Evolutionary conservation across 352 stramenopile genomes (phyloP).

Genomic region (Globisporangium polare): DNA sequence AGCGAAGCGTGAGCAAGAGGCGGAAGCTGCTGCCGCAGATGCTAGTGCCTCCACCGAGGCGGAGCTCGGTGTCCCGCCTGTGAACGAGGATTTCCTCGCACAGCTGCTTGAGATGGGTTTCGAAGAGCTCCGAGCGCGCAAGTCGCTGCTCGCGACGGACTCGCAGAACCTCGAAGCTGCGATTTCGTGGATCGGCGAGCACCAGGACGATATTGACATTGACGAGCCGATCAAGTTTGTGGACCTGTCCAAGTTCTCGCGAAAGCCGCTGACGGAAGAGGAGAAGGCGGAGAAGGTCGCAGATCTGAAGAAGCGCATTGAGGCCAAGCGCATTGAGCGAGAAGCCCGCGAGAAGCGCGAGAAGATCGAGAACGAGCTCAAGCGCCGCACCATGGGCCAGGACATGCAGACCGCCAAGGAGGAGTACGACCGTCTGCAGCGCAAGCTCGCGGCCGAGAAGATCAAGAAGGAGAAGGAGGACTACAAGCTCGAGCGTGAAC

Average conservation of each 20-base stretch:
- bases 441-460: slow-evolving; percentile 74
- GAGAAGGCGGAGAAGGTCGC: slow-evolving; percentile 87
- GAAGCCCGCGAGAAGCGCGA: slow-evolving; percentile 78
- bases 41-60: slow-evolving; percentile 7
- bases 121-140: slow-evolving; percentile 67
- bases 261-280: slow-evolving; percentile 69
- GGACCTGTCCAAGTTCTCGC: slow-evolving; percentile 45
- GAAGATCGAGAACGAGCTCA: slow-evolving; percentile 66
- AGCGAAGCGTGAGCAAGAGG: slow-evolving; percentile 15
- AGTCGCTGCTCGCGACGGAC: slow-evolving; percentile 81
- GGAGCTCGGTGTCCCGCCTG: slow-evolving; percentile 39
- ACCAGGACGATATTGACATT: slow-evolving; percentile 88
- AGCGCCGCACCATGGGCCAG: slow-evolving; percentile 68
- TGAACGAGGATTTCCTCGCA: slow-evolving; percentile 65
- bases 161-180: slow-evolving; percentile 66
- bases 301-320: slow-evolving; percentile 78
- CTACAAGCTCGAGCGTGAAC: slow-evolving; percentile 85
- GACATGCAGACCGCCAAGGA: slow-evolving; percentile 73
- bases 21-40: slow-evolving; percentile 10
- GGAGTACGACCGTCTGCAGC: slow-evolving; percentile 80
- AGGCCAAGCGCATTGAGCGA: slow-evolving; percentile 68
- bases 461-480: slow-evolving; percentile 89
- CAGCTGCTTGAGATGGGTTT: slow-evolving; percentile 88
- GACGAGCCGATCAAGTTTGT: slow-evolving; percentile 88
- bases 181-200: slow-evolving; percentile 86